Evolutionary conservation across 2,329 filamentous ascomycete genomes (phyloP).

Genomic region (Gliomastix tumulicola): DNA sequence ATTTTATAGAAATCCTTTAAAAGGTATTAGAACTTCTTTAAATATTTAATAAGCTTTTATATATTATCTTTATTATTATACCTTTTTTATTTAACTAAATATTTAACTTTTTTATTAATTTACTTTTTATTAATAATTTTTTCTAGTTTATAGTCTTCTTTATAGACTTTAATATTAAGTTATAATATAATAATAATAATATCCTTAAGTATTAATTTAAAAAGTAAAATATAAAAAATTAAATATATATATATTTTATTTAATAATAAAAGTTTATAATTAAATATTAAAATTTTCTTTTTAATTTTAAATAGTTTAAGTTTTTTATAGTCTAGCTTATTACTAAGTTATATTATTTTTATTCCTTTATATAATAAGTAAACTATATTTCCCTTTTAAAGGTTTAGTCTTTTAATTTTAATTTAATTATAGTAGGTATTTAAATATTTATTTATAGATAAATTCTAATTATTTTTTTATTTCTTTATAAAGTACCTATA

Average conservation of each 20-base stretch:
- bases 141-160: neutral
- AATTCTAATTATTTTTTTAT: conserved; percentile 1
- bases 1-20: no score
- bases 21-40: neutral
- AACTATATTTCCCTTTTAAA: conserved; percentile 5
- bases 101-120: neutral
- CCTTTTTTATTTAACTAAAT: neutral
- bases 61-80: neutral
- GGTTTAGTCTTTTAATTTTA: conserved; percentile 4
- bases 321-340: conserved; percentile 3
- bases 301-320: no score
- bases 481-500: neutral
- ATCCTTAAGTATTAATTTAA: no score
- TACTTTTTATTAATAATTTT: neutral
- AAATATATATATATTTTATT: conserved; percentile 1
- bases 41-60: neutral
- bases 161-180: conserved; percentile 2
- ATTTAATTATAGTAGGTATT: conserved; percentile 2
- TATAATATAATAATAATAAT: conserved; percentile 5
- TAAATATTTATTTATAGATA: conserved; percentile 1
- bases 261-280: conserved; percentile 3
- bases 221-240: no score
- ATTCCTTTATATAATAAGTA: conserved; percentile 6
- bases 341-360: conserved; percentile 3
- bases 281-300: no score